Evolutionary conservation across 2,329 filamentous ascomycete genomes (phyloP).

Genomic region (Verticillium nubilum): DNA sequence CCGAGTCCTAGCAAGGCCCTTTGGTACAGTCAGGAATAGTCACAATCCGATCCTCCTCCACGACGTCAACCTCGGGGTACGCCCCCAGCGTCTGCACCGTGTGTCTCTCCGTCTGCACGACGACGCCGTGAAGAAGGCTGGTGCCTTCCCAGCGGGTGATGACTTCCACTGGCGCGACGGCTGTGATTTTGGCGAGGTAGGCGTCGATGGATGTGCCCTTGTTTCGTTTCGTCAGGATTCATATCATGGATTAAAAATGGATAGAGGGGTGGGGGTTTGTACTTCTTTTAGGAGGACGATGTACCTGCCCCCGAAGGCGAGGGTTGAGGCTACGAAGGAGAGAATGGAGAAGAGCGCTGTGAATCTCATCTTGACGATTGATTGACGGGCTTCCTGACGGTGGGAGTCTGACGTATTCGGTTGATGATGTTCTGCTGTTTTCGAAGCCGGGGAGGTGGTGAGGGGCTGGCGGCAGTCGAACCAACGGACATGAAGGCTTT

Average conservation of each 20-base stretch:
- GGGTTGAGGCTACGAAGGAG: not conserved
- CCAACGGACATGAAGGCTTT: too few species aligned
- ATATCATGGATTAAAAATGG: not conserved
- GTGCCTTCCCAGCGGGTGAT: not conserved
- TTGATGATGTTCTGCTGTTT: too few species aligned
- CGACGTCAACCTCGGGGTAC: slow-evolving; percentile 2
- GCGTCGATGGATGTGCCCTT: slow-evolving; percentile 1
- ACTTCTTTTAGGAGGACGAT: slow-evolving; percentile 6
- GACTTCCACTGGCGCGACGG: not conserved
- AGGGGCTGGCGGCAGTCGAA: too few species aligned
- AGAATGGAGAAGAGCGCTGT: not conserved
- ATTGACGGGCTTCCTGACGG: too few species aligned
- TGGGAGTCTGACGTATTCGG: too few species aligned
- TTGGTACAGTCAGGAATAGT: not conserved
- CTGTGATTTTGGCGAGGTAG: slow-evolving; percentile 1
- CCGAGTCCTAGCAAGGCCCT: not conserved
- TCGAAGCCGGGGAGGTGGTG: too few species aligned
- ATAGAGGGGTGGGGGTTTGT: not conserved
- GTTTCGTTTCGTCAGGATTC: not conserved
- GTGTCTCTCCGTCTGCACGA: slow-evolving; percentile 3
- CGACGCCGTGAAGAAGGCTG: slow-evolving; percentile 3
- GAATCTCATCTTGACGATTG: too few species aligned
- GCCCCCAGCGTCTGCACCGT: not conserved
- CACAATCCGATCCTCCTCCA: slow-evolving; percentile 1
- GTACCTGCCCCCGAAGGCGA: slow-evolving; percentile 1